These are phyloP conservation scores for Nicotiana rustica DNA, from an alignment of 305 asterid species.

Conservation along the genomic window DNA sequence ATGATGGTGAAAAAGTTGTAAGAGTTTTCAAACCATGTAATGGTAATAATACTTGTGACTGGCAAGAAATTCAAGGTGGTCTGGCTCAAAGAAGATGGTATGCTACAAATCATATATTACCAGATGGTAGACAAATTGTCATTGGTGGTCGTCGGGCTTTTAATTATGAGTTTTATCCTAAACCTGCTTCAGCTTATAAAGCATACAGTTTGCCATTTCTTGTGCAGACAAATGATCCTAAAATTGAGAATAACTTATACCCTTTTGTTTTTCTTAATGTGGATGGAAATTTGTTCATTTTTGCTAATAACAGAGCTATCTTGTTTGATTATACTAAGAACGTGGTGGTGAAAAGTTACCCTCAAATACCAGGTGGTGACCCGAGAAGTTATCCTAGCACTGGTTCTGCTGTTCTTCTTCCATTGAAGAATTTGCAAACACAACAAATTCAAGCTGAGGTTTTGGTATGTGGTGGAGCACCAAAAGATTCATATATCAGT, in stretches of 20 bases:
- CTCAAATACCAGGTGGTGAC: conserved; percentile 49
- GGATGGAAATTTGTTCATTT: conserved; percentile 54
- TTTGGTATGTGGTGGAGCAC: conserved; percentile 63
- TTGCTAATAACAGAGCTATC: conserved; percentile 57
- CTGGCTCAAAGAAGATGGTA: conserved; percentile 48
- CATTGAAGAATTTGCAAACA: conserved; percentile 35
- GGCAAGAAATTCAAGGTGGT: conserved; percentile 52
- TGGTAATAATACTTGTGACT: conserved; percentile 48
- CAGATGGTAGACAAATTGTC: conserved; percentile 38
- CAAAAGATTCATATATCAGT: conserved; percentile 43
- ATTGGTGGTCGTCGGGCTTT: conserved; percentile 36
- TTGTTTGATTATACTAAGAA: conserved; percentile 45
- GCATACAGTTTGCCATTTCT: conserved; percentile 48
- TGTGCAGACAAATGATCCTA: conserved; percentile 46
- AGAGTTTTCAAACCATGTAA: conserved; percentile 49
- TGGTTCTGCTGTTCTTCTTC: conserved; percentile 60
- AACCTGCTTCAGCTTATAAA: conserved; percentile 20
- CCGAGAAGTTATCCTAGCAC: conserved; percentile 61
- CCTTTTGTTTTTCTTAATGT: conserved; percentile 56
- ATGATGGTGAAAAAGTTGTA: conserved; percentile 59
- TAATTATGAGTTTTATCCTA: conserved; percentile 50
- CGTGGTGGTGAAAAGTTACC: conserved; percentile 44
- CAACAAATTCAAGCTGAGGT: conserved; percentile 45
- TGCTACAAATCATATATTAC: conserved; percentile 36
- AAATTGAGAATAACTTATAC: conserved; percentile 57